These are phyloP conservation scores for Babesia divergens DNA, from an alignment of 169 alveolate genomes.

Conservation along the genomic window DNA sequence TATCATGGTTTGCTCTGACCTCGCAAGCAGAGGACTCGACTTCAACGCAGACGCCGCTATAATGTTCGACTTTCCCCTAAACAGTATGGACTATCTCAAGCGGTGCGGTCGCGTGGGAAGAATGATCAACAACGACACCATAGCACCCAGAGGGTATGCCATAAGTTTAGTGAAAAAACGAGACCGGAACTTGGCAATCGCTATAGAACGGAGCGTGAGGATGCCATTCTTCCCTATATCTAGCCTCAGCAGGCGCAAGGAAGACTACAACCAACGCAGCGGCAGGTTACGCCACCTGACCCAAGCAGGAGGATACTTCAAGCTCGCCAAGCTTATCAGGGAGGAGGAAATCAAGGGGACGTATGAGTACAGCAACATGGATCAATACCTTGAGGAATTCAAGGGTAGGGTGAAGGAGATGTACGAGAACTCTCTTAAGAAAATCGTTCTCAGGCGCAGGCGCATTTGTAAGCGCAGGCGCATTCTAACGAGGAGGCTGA, in stretches of 20 bases:
- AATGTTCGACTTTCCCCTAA: conserved; percentile 57
- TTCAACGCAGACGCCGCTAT: conserved; percentile 53
- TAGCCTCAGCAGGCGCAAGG: conserved; percentile 30
- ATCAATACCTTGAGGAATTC: conserved; percentile 39
- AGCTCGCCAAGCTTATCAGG: conserved; percentile 42
- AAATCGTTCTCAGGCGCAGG: conserved; percentile 38
- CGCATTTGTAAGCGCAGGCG: conserved; percentile 61
- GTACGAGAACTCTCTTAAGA: conserved; percentile 32
- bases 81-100: conserved; percentile 53
- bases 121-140: conserved; percentile 25
- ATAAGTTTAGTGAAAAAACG: conserved; percentile 43
- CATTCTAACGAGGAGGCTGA: conserved; percentile 28
- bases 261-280: conserved; percentile 51
- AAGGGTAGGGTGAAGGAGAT: conserved; percentile 41
- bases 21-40: conserved; percentile 57
- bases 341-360: conserved; percentile 51
- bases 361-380: conserved; percentile 36
- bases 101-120: conserved; percentile 48
- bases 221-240: conserved; percentile 57
- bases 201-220: conserved; percentile 47
- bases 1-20: conserved; percentile 49
- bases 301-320: conserved; percentile 63
- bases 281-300: conserved; percentile 53
- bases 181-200: conserved; percentile 39
- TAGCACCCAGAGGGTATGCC: conserved; percentile 42